These are phyloP conservation scores for Phylloporus sp. DNA, from an alignment of 768 basidiomycete genomes.

Conservation along the genomic window DNA sequence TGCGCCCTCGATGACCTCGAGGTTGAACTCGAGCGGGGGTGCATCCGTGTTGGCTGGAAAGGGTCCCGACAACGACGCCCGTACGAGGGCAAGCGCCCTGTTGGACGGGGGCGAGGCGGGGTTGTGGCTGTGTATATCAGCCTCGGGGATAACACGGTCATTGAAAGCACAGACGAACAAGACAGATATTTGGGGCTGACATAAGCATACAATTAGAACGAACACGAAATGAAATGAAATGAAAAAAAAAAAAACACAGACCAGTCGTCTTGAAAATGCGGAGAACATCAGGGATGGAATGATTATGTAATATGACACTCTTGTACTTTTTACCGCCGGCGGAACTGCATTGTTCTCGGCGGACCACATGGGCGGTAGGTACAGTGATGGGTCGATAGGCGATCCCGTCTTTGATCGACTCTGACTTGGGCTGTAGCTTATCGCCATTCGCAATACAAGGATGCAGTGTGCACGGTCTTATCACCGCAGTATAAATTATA, in stretches of 20 bases:
- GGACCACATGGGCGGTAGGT: no score
- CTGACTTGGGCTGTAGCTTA: not conserved
- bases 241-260: conserved; percentile 14
- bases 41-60: conserved; percentile 54
- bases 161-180: conserved; percentile 52
- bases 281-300: conserved; percentile 30
- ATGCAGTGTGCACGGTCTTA: not conserved
- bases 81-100: conserved; percentile 57
- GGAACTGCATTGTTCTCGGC: no score
- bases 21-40: conserved; percentile 61
- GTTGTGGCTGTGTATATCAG: conserved; percentile 48
- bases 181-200: conserved; percentile 58
- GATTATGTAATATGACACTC: no score
- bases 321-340: not conserved
- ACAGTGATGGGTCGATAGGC: no score
- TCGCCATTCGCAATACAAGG: not conserved
- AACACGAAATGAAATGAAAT: no score
- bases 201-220: not conserved
- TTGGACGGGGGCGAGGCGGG: conserved; percentile 61
- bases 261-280: conserved; percentile 35
- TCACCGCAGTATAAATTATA: conserved; percentile 17
- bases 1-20: conserved; percentile 65
- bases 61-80: conserved; percentile 52
- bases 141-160: conserved; percentile 5
- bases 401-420: no score